Evolutionary conservation across 768 basidiomycete genomes (phyloP).

Genomic region (Tylopilus vinaceipallidus): DNA sequence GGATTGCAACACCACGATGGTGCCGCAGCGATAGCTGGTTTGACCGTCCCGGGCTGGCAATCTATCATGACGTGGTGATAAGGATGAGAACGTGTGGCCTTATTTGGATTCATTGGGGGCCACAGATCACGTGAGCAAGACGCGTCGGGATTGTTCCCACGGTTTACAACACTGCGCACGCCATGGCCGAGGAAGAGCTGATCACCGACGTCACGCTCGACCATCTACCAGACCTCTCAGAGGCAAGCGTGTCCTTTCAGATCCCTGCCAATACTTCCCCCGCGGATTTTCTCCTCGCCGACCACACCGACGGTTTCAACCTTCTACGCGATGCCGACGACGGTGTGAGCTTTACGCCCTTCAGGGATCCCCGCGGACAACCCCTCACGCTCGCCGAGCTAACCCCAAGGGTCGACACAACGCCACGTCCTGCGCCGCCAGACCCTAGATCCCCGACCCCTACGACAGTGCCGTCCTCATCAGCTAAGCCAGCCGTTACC

Average conservation of each 20-base stretch:
- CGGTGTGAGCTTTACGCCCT: constrained; percentile 39
- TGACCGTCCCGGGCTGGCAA: too few species aligned
- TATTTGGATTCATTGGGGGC: not conserved
- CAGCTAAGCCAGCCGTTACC: constrained; percentile 17
- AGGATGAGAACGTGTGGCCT: not conserved
- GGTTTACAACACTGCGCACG: not conserved
- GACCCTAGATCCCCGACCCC: constrained; percentile 14
- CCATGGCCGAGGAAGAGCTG: constrained; percentile 19
- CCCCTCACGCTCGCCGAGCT: constrained; percentile 40
- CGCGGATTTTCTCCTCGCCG: constrained; percentile 37
- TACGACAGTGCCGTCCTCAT: not conserved
- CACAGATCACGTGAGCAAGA: constrained; percentile 27
- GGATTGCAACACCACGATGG: constrained; percentile 7
- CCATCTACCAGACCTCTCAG: constrained; percentile 55
- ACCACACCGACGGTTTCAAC: constrained; percentile 40
- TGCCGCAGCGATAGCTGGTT: too few species aligned
- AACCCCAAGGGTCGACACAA: constrained; percentile 36
- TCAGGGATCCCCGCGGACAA: constrained; percentile 27
- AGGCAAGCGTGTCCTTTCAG: constrained; percentile 43
- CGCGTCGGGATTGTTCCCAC: constrained; percentile 31
- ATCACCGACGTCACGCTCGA: constrained; percentile 46
- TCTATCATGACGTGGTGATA: not conserved
- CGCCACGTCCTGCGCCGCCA: not conserved
- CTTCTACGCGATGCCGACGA: constrained; percentile 34
- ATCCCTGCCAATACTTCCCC: constrained; percentile 40